Evolutionary conservation across 805 yeast species (phyloP).

Genomic region (Sugiyamaella floridensis): DNA sequence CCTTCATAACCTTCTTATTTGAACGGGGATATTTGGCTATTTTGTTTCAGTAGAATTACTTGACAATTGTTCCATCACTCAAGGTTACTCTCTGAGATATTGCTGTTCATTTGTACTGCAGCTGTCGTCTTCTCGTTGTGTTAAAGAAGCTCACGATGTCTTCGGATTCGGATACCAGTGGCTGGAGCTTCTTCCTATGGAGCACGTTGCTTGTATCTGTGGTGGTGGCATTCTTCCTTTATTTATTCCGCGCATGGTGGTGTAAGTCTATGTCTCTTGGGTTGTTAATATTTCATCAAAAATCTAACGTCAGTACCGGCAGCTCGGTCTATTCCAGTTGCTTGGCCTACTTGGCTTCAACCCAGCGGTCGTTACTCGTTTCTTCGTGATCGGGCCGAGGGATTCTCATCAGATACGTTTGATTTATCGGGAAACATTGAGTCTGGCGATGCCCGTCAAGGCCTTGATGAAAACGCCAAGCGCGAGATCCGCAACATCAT

Average conservation of each 20-base stretch:
- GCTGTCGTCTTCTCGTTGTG: not conserved
- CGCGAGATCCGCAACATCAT: conserved; percentile 46
- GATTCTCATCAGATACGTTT: conserved; percentile 54
- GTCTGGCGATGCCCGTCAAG: conserved; percentile 50
- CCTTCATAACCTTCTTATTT: too few relatives aligned
- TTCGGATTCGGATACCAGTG: not conserved
- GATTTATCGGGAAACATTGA: conserved; percentile 43
- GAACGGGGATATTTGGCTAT: too few relatives aligned
- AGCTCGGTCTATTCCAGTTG: conserved; percentile 3
- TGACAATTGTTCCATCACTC: too few relatives aligned
- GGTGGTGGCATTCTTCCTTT: conserved; percentile 6
- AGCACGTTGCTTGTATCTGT: conserved; percentile 4
- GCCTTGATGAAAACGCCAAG: conserved; percentile 52
- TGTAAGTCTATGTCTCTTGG: conserved; percentile 3
- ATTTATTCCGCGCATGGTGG: conserved; percentile 15
- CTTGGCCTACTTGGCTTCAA: conserved; percentile 8
- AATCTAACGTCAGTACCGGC: conserved; percentile 3
- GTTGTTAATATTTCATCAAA: not conserved
- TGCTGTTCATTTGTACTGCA: too few relatives aligned
- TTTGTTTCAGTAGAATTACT: too few relatives aligned
- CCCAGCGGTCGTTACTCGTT: conserved; percentile 26
- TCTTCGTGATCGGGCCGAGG: conserved; percentile 47
- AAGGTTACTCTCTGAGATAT: too few relatives aligned
- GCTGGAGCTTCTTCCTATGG: conserved; percentile 7
- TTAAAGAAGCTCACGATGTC: not conserved